Evolutionary conservation across 768 basidiomycete species (phyloP).

Genomic region (Scleroderma citrinum): DNA sequence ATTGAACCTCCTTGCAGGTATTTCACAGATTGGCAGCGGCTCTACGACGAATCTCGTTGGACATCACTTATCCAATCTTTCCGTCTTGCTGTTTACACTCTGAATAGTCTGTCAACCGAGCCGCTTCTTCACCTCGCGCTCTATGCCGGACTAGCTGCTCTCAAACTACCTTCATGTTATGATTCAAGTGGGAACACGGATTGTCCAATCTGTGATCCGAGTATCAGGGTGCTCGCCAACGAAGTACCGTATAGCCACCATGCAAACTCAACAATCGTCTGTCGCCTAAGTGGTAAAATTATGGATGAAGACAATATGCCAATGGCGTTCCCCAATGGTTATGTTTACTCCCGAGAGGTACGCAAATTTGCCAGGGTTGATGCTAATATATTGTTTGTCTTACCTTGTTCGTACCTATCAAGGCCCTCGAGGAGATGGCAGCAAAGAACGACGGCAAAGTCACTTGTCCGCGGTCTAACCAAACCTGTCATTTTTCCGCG

Average conservation of each 20-base stretch:
- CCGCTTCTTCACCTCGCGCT: constrained; percentile 83
- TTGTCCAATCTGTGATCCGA: constrained; percentile 87
- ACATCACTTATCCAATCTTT: constrained; percentile 65
- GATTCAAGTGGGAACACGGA: constrained; percentile 65
- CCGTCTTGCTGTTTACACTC: constrained; percentile 77
- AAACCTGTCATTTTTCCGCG: constrained; percentile 54
- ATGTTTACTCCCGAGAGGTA: constrained; percentile 92
- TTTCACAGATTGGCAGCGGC: constrained; percentile 43
- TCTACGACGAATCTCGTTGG: constrained; percentile 86
- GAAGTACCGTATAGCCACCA: constrained; percentile 94
- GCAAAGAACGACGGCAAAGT: constrained; percentile 71
- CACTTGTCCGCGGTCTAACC: constrained; percentile 74
- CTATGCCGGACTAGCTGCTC: constrained; percentile 85
- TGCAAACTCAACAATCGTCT: constrained; percentile 93
- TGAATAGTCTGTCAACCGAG: constrained; percentile 84
- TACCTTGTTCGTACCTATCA: constrained; percentile 11
- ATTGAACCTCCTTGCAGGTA: neutral
- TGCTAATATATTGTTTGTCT: constrained; percentile 8
- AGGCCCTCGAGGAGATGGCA: constrained; percentile 89
- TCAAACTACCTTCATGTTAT: constrained; percentile 86
- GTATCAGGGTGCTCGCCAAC: constrained; percentile 67
- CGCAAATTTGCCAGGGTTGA: constrained; percentile 27
- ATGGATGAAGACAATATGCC: constrained; percentile 95
- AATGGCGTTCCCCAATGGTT: constrained; percentile 84
- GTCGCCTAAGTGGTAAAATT: constrained; percentile 83